phyloP scores from a whole-genome alignment of 208 protist genomes.

The Leishmania arabica region DNA sequence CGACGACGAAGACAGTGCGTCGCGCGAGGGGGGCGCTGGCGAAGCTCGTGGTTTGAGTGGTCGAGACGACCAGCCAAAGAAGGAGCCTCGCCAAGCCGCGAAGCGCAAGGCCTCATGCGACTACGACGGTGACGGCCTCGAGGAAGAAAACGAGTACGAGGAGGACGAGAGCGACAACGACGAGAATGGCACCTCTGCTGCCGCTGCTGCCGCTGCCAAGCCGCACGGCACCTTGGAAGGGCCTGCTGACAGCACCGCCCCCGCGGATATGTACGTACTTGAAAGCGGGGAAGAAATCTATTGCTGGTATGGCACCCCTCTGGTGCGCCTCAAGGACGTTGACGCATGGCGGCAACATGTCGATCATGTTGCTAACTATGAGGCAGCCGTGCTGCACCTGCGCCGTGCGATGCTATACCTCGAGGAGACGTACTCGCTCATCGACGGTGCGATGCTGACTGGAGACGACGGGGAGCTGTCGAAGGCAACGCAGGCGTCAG shows the following conservation, averaged over 20 bases:
- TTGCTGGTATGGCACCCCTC: conserved; percentile 69
- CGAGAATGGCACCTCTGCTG: background rate
- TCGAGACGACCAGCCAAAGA: background rate
- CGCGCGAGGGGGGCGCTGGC: conserved; percentile 4
- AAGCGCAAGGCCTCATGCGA: background rate
- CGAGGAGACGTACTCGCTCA: conserved; percentile 83
- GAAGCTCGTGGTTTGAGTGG: background rate
- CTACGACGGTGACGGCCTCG: conserved; percentile 7
- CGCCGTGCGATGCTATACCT: conserved; percentile 87
- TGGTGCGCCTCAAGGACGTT: conserved; percentile 52
- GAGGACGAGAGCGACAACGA: conserved; percentile 16
- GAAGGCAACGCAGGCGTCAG: background rate
- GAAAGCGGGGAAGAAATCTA: conserved; percentile 63
- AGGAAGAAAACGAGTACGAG: conserved; percentile 26
- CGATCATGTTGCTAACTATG: conserved; percentile 49
- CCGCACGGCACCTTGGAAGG: conserved; percentile 48
- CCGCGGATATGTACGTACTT: conserved; percentile 43
- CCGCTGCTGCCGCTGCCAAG: background rate
- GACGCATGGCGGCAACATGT: conserved; percentile 43
- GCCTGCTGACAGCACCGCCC: conserved; percentile 7
- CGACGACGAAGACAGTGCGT: conserved; percentile 7
- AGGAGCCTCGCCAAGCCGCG: background rate
- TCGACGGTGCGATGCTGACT: conserved; percentile 48
- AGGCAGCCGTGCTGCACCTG: conserved; percentile 67
- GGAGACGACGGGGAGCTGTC: conserved; percentile 32